phyloP scores from a whole-genome alignment of 495 filamentous ascomycete species.

The Immersiella caudata region DNA sequence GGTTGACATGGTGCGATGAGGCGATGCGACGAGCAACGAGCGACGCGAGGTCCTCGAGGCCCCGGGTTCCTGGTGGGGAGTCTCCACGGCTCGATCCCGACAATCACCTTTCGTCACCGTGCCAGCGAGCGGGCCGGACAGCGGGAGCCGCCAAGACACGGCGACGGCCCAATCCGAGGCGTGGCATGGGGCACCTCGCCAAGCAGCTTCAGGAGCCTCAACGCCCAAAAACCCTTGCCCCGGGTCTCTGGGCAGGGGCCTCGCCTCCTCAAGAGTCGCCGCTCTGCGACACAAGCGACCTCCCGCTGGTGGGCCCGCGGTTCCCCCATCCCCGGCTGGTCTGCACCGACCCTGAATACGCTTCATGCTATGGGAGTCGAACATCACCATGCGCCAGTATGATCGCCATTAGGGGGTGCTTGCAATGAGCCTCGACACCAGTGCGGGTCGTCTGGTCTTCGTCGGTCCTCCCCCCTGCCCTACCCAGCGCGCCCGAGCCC shows the following conservation, averaged over 20 bases:
- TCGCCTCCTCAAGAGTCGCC: conserved; percentile 20
- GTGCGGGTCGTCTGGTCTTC: conserved; percentile 26
- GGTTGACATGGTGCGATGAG: conserved; percentile 12
- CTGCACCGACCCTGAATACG: conserved; percentile 6
- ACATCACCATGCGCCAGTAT: conserved; percentile 32
- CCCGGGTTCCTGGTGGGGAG: conserved; percentile 12
- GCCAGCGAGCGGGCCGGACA: conserved; percentile 15
- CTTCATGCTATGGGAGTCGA: conserved; percentile 28
- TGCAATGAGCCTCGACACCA: conserved; percentile 25
- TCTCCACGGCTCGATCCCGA: conserved; percentile 29
- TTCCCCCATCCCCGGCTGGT: conserved; percentile 17
- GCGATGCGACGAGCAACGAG: background rate
- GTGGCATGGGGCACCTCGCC: conserved; percentile 13
- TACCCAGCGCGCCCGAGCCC: too few species aligned
- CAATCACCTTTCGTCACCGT: conserved; percentile 21
- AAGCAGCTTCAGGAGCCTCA: conserved; percentile 30
- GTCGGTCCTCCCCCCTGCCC: conserved; percentile 18
- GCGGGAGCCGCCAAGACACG: conserved; percentile 20
- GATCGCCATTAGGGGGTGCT: conserved; percentile 38
- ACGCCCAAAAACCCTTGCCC: conserved; percentile 5
- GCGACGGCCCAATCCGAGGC: conserved; percentile 13
- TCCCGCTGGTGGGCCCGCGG: conserved; percentile 16
- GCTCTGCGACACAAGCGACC: conserved; percentile 34
- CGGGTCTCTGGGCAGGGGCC: conserved; percentile 19
- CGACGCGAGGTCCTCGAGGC: background rate